Evolutionary conservation across 176 grass and related monocot species (phyloP).

Genomic region (Dendrocalamus sinicus): DNA sequence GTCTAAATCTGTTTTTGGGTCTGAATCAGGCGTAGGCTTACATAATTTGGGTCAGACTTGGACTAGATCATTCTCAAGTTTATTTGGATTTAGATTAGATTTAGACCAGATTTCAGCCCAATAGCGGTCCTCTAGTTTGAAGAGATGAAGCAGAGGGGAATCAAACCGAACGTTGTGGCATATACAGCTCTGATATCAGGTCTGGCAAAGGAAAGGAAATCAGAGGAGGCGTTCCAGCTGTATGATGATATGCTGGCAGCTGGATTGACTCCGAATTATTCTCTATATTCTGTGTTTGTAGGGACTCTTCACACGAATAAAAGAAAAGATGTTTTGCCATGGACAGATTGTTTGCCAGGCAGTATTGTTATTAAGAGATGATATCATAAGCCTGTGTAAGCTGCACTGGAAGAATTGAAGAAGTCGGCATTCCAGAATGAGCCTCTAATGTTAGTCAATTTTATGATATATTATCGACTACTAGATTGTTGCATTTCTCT

Average conservation of each 20-base stretch:
- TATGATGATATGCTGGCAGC: conserved; percentile 75
- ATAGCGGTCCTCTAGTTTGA: conserved; percentile 32
- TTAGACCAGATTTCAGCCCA: no score
- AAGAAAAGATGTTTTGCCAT: conserved; percentile 13
- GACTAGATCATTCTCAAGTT: no score
- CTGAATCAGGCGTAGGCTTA: no score
- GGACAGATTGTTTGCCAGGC: conserved; percentile 20
- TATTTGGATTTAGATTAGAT: no score
- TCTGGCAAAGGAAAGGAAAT: conserved; percentile 75
- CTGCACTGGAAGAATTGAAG: neutral
- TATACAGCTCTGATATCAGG: conserved; percentile 85
- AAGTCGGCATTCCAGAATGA: neutral
- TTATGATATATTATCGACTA: neutral
- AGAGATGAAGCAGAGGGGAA: conserved; percentile 71
- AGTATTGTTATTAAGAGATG: neutral
- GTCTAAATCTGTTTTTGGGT: no score
- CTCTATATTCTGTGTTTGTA: conserved; percentile 72
- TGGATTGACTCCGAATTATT: conserved; percentile 74
- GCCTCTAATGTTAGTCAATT: neutral
- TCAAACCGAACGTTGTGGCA: conserved; percentile 62
- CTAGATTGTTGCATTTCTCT: neutral
- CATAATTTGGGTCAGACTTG: no score
- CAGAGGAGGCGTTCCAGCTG: conserved; percentile 74
- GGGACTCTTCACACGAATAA: conserved; percentile 67
- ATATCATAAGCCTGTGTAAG: neutral